Conservation (phyloP, 192 early-diverging fungal genomes). For the Coemansia sp. region DNA sequence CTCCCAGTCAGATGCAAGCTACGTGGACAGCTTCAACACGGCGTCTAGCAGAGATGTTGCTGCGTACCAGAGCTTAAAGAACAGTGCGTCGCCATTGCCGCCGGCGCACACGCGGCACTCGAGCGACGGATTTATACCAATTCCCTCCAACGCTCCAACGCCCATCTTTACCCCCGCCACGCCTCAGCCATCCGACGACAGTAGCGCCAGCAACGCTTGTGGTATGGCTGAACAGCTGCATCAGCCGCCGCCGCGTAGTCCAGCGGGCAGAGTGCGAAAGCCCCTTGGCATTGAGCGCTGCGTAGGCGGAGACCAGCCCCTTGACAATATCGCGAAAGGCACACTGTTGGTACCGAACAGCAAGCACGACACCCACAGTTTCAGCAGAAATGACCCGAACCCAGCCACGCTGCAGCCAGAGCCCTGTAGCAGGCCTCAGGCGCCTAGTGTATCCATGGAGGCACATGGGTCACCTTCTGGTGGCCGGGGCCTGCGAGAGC, state of each 20-base stretch:
- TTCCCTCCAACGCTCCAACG: neutral
- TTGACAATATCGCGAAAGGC: neutral
- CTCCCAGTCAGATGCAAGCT: slow-evolving; percentile 2
- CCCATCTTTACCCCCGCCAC: neutral
- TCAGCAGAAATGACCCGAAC: neutral
- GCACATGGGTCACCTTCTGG: neutral
- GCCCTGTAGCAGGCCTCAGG: neutral
- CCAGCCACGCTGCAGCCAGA: neutral
- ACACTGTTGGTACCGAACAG: neutral
- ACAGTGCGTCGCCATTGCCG: neutral
- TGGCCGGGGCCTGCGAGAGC: neutral
- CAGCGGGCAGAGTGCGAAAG: neutral
- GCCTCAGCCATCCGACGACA: slow-evolving; percentile 2
- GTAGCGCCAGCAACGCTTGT: neutral
- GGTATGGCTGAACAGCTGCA: neutral
- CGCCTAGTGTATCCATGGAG: neutral
- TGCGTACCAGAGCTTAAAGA: neutral
- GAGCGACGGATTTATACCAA: slow-evolving; percentile 6
- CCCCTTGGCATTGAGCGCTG: slow-evolving; percentile 2
- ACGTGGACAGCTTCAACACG: slow-evolving; percentile 7
- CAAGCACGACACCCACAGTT: neutral
- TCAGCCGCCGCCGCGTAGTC: neutral
- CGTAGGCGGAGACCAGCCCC: neutral
- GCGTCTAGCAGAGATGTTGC: neutral
- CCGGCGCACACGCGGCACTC: neutral